Evolutionary conservation across 192 early-diverging fungal species (phyloP), one percentile per base, ranked within the genome.

Genomic region (Ramicandelaber brevisporus): DNA sequence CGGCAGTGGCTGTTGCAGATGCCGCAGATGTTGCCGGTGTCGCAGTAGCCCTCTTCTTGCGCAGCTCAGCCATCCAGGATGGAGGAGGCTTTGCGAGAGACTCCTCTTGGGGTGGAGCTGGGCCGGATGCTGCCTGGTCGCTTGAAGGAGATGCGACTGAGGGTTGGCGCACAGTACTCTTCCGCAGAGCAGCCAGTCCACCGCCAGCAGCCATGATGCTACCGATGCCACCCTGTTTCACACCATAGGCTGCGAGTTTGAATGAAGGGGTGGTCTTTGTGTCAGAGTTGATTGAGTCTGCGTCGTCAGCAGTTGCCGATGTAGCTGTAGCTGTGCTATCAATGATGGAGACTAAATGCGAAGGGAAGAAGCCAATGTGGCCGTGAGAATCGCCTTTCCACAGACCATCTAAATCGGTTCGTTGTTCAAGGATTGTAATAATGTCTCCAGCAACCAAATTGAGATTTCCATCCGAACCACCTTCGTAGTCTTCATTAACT

Each of bases 321-420:
- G 43, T 38, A 2, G 21, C 32, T 5, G 32, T 37, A 2, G 47
- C 41, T 0, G 38, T 39, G 27, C 45, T 41, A 15, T 49, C 51
- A 10, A 55, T 47, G n/a, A 45, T 27, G 22, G 53, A 50, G 27
- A 55, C 59, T 17, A 72, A 65, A 17, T 68, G 54, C 25, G 44
- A 48, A 4, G 76, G 76, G 46, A 76, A 80, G 10, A 50, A 55
- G 0, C 76, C 76, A 35, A 63, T 57, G 32, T 74, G 76, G 22
- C 76, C 76, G 34, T 80, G 72, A 39, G 67, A 49, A 42, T 80
- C 73, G 40, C 76, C 76, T 46, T 70, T 73, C 66, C 67, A 67
- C 53, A 67, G 47, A 32, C 40, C 43, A 29, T 56, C 53, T 29
- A 64, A 49, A 13, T 59, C 52, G 6, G 41, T 45, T 18, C 57